A percentile compares a stretch with the other conserved stretches of the same genome.
phyloP scores from a whole-genome alignment of 192 early-diverging fungal genomes.

The Podila epigama region DNA sequence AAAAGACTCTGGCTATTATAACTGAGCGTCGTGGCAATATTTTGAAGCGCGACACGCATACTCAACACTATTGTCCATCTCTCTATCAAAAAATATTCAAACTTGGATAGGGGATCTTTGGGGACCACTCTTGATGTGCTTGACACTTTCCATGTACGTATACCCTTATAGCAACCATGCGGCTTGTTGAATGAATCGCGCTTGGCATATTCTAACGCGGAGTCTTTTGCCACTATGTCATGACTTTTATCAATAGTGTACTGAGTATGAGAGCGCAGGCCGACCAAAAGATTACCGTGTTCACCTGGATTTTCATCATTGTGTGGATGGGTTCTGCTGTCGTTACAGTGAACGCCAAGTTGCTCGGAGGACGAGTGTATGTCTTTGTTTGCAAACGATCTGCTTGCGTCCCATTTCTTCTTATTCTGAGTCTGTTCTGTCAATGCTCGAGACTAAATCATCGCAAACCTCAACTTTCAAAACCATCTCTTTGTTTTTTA shows the following conservation, averaged over 20 bases:
- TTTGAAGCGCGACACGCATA: too few species aligned
- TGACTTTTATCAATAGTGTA: slow-evolving; percentile 56
- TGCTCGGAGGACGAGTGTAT: slow-evolving; percentile 92
- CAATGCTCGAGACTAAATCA: not conserved
- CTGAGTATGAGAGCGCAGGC: slow-evolving; percentile 79
- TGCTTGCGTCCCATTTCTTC: not conserved
- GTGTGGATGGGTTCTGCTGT: slow-evolving; percentile 94
- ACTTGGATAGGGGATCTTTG: slow-evolving; percentile 86
- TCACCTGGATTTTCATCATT: slow-evolving; percentile 93
- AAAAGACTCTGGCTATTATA: not conserved
- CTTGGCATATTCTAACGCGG: not conserved
- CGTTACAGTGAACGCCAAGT: slow-evolving; percentile 95
- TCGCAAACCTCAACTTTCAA: not conserved
- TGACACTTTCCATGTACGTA: slow-evolving; percentile 85
- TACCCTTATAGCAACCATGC: not conserved
- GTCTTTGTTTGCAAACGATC: slow-evolving; percentile 1
- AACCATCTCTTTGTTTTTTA: slow-evolving; percentile 29
- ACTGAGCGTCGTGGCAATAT: slow-evolving; percentile 49
- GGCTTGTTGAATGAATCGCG: not conserved
- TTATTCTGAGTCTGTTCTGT: too few species aligned
- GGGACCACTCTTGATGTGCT: slow-evolving; percentile 95
- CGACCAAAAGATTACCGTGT: slow-evolving; percentile 85
- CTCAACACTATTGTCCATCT: slow-evolving; percentile 30
- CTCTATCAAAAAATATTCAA: slow-evolving; percentile 32
- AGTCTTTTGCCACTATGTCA: too few species aligned